A percentile compares a stretch with the other conserved stretches of the same genome.
These are phyloP conservation scores for Ustilago nuda DNA, from an alignment of 1,284 basidiomycete species.

Conservation along the genomic window DNA sequence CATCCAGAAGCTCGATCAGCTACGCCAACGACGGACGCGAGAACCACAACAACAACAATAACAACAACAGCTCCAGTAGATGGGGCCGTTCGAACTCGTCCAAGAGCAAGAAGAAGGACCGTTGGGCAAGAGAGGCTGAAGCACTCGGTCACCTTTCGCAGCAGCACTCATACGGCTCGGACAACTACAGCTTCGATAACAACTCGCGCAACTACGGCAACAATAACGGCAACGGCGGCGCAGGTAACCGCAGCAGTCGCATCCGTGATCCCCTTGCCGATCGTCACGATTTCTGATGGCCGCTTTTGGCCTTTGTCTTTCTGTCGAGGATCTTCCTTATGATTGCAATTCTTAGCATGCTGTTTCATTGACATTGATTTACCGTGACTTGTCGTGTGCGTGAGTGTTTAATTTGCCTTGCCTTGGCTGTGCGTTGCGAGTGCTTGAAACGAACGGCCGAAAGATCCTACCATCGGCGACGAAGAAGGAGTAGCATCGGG, in stretches of 20 bases:
- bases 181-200: slow-evolving; percentile 41
- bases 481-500: no score
- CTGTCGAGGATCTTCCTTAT: neutral
- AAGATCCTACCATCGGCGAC: no score
- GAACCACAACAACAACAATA: neutral
- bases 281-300: slow-evolving; percentile 48
- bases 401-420: no score
- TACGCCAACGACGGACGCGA: slow-evolving; percentile 31
- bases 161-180: slow-evolving; percentile 29
- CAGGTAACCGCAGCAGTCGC: slow-evolving; percentile 30
- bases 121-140: slow-evolving; percentile 53
- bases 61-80: slow-evolving; percentile 18
- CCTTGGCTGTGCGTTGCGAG: no score
- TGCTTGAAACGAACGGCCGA: no score
- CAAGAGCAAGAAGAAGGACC: slow-evolving; percentile 50
- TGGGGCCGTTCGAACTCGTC: slow-evolving; percentile 42
- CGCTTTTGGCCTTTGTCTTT: neutral
- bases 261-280: slow-evolving; percentile 49
- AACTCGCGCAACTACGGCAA: slow-evolving; percentile 12
- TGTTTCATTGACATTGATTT: neutral
- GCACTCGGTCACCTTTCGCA: slow-evolving; percentile 37
- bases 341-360: neutral
- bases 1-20: slow-evolving; percentile 49
- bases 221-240: slow-evolving; percentile 8
- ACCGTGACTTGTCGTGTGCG: neutral